A percentile compares a stretch with the other conserved stretches of the same genome.
Conservation (phyloP, 2,329 filamentous ascomycete species). For the Magnaporthales sp. region DNA sequence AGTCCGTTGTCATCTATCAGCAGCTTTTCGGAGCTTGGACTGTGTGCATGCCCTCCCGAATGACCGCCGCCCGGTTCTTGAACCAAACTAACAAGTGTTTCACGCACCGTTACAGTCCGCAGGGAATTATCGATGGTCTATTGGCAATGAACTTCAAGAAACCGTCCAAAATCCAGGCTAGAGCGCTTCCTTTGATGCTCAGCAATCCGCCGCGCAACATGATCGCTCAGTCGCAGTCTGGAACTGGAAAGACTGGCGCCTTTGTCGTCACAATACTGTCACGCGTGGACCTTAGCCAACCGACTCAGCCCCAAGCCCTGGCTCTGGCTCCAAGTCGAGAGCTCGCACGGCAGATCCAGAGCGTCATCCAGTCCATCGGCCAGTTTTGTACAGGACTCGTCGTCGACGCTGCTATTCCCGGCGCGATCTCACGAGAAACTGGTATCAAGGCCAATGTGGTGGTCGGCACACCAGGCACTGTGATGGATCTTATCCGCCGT, state of each 20-base stretch:
- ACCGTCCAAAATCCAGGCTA: conserved; percentile 97
- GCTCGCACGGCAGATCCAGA: conserved; percentile 87
- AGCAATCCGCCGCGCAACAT: conserved; percentile 82
- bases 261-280: conserved; percentile 90
- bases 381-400: conserved; percentile 69
- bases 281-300: conserved; percentile 65
- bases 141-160: conserved; percentile 80
- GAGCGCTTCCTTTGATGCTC: conserved; percentile 82
- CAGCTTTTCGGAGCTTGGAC: conserved; percentile 73
- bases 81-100: conserved; percentile 1
- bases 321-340: conserved; percentile 89
- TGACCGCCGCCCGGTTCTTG: conserved; percentile 2
- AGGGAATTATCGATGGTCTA: conserved; percentile 63
- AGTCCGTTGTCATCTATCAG: conserved; percentile 82
- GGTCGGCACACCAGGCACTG: conserved; percentile 89
- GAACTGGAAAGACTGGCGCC: conserved; percentile 94
- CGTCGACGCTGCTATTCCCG: conserved; percentile 76
- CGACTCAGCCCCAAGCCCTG: conserved; percentile 71
- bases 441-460: conserved; percentile 70
- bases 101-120: conserved; percentile 33
- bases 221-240: conserved; percentile 98
- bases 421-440: conserved; percentile 59
- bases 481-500: conserved; percentile 76
- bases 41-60: conserved; percentile 39
- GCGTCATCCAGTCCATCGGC: conserved; percentile 76